Evolutionary conservation across 1,284 basidiomycete species (phyloP), one percentile per base, ranked within the genome.

Genomic region (Cutaneotrichosporon cavernicola): DNA sequence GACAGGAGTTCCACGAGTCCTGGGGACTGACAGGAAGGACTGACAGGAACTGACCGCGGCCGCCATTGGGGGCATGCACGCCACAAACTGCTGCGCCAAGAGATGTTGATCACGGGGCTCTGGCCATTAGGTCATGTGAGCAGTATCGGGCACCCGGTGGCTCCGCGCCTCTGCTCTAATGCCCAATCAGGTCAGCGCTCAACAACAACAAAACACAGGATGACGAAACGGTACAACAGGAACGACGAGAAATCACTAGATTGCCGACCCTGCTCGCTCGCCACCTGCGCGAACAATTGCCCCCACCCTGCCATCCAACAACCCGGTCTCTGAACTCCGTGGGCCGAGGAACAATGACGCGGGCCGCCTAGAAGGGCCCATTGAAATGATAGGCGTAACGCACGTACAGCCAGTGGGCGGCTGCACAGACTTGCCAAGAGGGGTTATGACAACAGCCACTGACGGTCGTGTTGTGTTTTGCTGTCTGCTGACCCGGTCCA

Each of bases 361-460:
- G 43, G 18, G 43, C 16, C 18, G 43, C 18, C 43, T 46, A 18
- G 43, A 16, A 46, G 43, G 43, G 43, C 16, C 43, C 16, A 43
- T 6, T 13, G 43, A 36, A 13, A 36, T 46, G 43, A 46, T 46
- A 7, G 1, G 43, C 43, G 43, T 46, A 2, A 46, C 43, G 43
- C 43, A 46, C 43, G 18, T 18, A 46, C 43, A n/a, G 43, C 43
- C 7, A 18, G 43, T 46, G 43, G 43, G 43, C 43, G 43, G 43
- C 43, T 46, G 43, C 43, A 46, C 43, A 46, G 43, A 46, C 43
- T 46, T n/a, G 43, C 43, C 43, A 46, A 46, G 43, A 46, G 7
- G 8, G 43, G 43, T 16, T 18, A 46, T 18, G 43, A 18, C 18
- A 16, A 18, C 43, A 46, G 43, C 43, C 43, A 46, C 43, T 46